These are phyloP conservation scores for Yamadazyma nakazawae DNA, from an alignment of 805 yeast species.

Conservation along the genomic window DNA sequence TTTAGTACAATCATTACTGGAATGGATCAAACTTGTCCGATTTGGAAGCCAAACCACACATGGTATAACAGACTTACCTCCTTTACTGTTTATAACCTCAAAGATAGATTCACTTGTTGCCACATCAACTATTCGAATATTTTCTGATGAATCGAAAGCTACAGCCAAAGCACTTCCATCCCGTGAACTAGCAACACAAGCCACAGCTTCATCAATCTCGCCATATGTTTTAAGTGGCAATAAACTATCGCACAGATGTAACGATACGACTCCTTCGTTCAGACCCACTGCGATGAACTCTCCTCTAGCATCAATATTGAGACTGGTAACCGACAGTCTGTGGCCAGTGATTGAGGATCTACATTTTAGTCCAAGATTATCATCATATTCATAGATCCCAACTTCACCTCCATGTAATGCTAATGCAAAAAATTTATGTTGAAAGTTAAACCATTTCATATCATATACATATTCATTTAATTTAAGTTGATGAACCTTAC, in stretches of 20 bases:
- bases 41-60: constrained; percentile 34
- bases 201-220: constrained; percentile 42
- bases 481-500: constrained; percentile 21
- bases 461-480: constrained; percentile 34
- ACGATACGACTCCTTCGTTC: constrained; percentile 52
- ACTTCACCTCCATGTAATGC: constrained; percentile 50
- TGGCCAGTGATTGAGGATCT: constrained; percentile 39
- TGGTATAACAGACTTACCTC: constrained; percentile 27
- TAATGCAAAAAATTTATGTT: constrained; percentile 27
- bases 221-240: constrained; percentile 34
- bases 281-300: constrained; percentile 50
- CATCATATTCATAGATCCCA: constrained; percentile 20
- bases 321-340: constrained; percentile 45
- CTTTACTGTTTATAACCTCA: constrained; percentile 27
- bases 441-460: constrained; percentile 45
- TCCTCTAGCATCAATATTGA: constrained; percentile 54
- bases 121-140: constrained; percentile 38
- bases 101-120: constrained; percentile 25
- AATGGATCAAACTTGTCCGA: constrained; percentile 27
- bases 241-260: constrained; percentile 46
- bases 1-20: constrained; percentile 29
- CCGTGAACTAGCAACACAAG: constrained; percentile 35
- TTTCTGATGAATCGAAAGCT: constrained; percentile 41
- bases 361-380: constrained; percentile 3
- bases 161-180: constrained; percentile 48